Conservation (phyloP, 2,329 filamentous ascomycete genomes). For the Aspergillus sp. region DNA sequence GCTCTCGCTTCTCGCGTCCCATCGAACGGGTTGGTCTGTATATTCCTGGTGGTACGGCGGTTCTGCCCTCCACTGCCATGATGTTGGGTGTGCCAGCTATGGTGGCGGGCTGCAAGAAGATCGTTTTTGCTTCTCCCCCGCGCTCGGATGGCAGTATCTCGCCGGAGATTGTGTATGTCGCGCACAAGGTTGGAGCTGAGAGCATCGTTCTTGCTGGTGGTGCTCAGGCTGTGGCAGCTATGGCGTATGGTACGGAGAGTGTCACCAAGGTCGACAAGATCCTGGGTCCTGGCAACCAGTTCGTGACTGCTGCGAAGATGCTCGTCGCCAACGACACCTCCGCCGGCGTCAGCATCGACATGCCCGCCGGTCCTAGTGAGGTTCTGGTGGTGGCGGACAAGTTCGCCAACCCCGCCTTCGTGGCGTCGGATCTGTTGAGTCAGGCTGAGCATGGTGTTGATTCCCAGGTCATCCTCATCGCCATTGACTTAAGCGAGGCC, state of each 20-base stretch:
- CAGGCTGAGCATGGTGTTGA: slow-evolving; percentile 97
- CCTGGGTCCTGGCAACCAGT: slow-evolving; percentile 94
- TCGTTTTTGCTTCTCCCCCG: slow-evolving; percentile 89
- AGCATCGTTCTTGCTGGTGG: slow-evolving; percentile 94
- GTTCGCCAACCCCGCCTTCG: slow-evolving; percentile 85
- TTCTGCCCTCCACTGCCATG: slow-evolving; percentile 93
- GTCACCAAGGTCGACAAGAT: slow-evolving; percentile 99
- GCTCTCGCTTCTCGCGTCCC: slow-evolving; percentile 85
- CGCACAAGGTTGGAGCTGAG: slow-evolving; percentile 94
- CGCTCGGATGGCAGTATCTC: slow-evolving; percentile 86
- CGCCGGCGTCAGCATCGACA: slow-evolving; percentile 92
- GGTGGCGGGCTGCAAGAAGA: slow-evolving; percentile 94
- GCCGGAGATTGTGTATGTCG: slow-evolving; percentile 95
- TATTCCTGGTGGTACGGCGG: slow-evolving; percentile 91
- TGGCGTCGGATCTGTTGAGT: slow-evolving; percentile 88
- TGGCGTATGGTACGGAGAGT: slow-evolving; percentile 95
- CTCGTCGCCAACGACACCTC: slow-evolving; percentile 95
- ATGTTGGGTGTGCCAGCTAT: slow-evolving; percentile 98
- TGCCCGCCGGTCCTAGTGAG: slow-evolving; percentile 95
- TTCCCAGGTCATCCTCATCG: slow-evolving; percentile 89
- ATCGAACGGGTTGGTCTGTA: slow-evolving; percentile 97
- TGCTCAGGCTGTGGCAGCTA: slow-evolving; percentile 89
- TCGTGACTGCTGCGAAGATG: slow-evolving; percentile 99
- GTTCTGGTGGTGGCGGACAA: slow-evolving; percentile 94
- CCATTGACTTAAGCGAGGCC: slow-evolving; percentile 70